These are phyloP conservation scores for Blastocystis sp. DNA, from an alignment of 352 stramenopile genomes.

Conservation along the genomic window DNA sequence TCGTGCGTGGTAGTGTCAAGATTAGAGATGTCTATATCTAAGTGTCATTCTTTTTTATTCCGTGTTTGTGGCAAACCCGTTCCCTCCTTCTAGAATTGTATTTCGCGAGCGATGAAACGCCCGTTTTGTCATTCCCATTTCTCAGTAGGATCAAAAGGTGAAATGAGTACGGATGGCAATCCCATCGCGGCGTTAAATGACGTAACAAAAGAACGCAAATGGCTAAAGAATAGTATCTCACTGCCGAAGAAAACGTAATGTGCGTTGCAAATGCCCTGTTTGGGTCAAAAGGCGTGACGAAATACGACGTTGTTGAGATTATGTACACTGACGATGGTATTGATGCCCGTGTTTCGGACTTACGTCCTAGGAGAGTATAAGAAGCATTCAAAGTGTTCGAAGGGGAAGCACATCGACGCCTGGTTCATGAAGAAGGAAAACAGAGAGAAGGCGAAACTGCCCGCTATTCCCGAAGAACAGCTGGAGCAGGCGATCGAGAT, in stretches of 20 bases:
- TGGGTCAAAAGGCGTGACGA: constrained; percentile 28
- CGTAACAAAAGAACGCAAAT: not conserved
- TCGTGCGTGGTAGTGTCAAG: not conserved
- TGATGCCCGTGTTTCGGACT: not conserved
- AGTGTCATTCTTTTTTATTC: not conserved
- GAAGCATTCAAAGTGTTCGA: constrained; percentile 54
- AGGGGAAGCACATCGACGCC: constrained; percentile 54
- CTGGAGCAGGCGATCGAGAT: constrained; percentile 10
- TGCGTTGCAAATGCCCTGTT: constrained; percentile 56
- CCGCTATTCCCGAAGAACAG: constrained; percentile 16
- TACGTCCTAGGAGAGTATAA: constrained; percentile 48
- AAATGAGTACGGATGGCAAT: constrained; percentile 8
- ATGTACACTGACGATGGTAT: constrained; percentile 11
- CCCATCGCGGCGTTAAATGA: constrained; percentile 22
- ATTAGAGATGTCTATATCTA: constrained; percentile 25
- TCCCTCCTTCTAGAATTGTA: not conserved
- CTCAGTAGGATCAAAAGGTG: not conserved
- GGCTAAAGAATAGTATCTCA: constrained; percentile 49
- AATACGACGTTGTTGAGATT: constrained; percentile 67
- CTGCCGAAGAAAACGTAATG: constrained; percentile 48
- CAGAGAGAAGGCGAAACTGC: constrained; percentile 23
- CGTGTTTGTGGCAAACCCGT: not conserved
- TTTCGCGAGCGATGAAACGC: constrained; percentile 37
- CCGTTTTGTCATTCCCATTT: constrained; percentile 19
- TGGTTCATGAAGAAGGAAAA: constrained; percentile 55